phyloP scores from a whole-genome alignment of 768 basidiomycete genomes.

The Baorangia bicolor region DNA sequence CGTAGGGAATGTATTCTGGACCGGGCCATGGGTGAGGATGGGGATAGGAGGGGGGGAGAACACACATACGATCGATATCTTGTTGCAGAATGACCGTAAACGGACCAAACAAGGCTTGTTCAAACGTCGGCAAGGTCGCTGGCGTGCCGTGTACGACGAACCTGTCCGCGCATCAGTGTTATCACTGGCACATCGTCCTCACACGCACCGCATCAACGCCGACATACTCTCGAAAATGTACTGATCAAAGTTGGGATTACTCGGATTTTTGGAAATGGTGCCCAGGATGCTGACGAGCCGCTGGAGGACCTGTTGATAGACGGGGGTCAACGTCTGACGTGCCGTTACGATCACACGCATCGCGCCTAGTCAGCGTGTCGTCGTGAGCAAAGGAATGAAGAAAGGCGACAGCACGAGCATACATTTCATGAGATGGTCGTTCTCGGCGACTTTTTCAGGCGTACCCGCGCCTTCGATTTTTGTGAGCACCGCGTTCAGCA shows the following conservation, averaged over 20 bases:
- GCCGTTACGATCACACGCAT: slow-evolving; percentile 95
- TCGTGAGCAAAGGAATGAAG: slow-evolving; percentile 1
- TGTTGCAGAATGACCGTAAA: slow-evolving; percentile 87
- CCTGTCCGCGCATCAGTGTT: slow-evolving; percentile 37
- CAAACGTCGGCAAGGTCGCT: slow-evolving; percentile 68
- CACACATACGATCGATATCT: slow-evolving; percentile 81
- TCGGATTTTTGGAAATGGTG: slow-evolving; percentile 91
- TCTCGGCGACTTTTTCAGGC: slow-evolving; percentile 93
- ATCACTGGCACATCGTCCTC: neutral
- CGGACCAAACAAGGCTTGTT: slow-evolving; percentile 78
- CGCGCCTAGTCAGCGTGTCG: slow-evolving; percentile 53
- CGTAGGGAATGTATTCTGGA: slow-evolving; percentile 90
- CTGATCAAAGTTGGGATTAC: slow-evolving; percentile 97
- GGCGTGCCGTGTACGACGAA: slow-evolving; percentile 78
- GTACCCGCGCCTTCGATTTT: slow-evolving; percentile 79
- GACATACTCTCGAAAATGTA: slow-evolving; percentile 96
- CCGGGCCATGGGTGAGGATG: neutral
- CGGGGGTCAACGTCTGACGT: slow-evolving; percentile 69
- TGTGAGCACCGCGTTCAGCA: slow-evolving; percentile 68
- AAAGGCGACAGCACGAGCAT: slow-evolving; percentile 19
- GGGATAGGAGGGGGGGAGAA: neutral
- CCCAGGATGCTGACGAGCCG: slow-evolving; percentile 84
- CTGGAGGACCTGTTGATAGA: slow-evolving; percentile 60
- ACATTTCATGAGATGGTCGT: slow-evolving; percentile 99
- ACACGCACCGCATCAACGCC: slow-evolving; percentile 76